Evolutionary conservation across 1,139 yeast species (phyloP).

Genomic region (Suhomyces bribrorum): DNA sequence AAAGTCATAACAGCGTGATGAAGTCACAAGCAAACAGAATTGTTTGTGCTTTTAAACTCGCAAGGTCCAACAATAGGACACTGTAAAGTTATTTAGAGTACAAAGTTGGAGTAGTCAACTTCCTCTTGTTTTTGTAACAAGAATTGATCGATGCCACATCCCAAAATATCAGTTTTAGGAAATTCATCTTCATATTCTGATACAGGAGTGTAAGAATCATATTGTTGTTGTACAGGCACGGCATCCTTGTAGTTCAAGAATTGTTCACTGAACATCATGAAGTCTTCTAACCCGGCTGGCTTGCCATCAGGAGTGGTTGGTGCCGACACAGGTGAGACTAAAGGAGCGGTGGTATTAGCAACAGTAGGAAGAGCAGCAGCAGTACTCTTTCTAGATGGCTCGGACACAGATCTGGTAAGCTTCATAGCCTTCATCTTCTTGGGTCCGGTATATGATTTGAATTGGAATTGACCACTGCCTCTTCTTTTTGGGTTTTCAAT

Average conservation of each 20-base stretch:
- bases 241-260: slow-evolving; percentile 8
- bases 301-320: slow-evolving; percentile 14
- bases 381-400: slow-evolving; percentile 17
- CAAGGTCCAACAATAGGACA: too few relatives aligned
- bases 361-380: slow-evolving; percentile 1
- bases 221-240: slow-evolving; percentile 9
- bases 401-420: slow-evolving; percentile 27
- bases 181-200: slow-evolving; percentile 27
- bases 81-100: background rate
- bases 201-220: slow-evolving; percentile 22
- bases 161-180: slow-evolving; percentile 13
- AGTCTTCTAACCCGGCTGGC: slow-evolving; percentile 31
- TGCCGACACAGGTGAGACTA: slow-evolving; percentile 9
- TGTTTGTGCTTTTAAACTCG: too few relatives aligned
- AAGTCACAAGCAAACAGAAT: background rate
- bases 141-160: slow-evolving; percentile 27
- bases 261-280: slow-evolving; percentile 31
- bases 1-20: slow-evolving; percentile 9
- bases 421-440: slow-evolving; percentile 24
- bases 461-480: slow-evolving; percentile 34
- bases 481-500: slow-evolving; percentile 25
- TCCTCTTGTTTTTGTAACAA: slow-evolving; percentile 30
- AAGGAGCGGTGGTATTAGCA: slow-evolving; percentile 9
- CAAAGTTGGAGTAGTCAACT: background rate
- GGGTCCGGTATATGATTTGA: slow-evolving; percentile 42